Percentiles rank a stretch among this genome's conserved stretches.
Evolutionary conservation across 352 stramenopile genomes (phyloP).

Genomic region (Globisporangium sylvaticum): DNA sequence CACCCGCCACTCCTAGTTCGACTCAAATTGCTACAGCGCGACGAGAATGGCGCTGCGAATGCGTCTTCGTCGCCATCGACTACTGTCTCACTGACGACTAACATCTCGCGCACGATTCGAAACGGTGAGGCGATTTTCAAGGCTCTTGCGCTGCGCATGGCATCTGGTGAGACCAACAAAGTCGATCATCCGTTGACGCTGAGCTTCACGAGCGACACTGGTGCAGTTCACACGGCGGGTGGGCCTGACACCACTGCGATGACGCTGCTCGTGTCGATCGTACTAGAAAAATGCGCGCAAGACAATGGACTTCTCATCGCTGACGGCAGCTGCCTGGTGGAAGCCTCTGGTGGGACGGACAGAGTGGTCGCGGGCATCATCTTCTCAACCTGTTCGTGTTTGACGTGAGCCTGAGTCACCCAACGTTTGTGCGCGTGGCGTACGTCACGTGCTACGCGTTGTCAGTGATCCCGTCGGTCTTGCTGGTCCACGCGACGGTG

Average conservation of each 20-base stretch:
- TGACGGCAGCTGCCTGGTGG: slow-evolving; percentile 16
- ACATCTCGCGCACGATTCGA: slow-evolving; percentile 7
- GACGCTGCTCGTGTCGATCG: slow-evolving; percentile 1
- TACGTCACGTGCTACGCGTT: slow-evolving; percentile 21
- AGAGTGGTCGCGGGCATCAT: slow-evolving; percentile 15
- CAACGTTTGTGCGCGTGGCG: slow-evolving; percentile 13
- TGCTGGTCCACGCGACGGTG: slow-evolving; percentile 16
- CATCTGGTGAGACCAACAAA: not conserved
- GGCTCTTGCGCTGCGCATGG: slow-evolving; percentile 1
- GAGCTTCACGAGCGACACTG: slow-evolving; percentile 6
- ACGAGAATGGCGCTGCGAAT: not conserved
- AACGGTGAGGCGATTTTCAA: slow-evolving; percentile 3
- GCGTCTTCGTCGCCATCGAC: not conserved
- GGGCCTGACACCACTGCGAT: not conserved
- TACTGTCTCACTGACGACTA: not conserved
- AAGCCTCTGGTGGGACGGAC: slow-evolving; percentile 8
- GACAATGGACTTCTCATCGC: slow-evolving; percentile 14
- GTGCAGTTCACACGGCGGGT: not conserved
- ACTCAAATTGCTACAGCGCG: not conserved
- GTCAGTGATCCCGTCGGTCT: slow-evolving; percentile 7
- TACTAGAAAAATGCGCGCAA: slow-evolving; percentile 5
- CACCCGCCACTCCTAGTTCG: not conserved
- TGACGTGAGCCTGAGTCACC: slow-evolving; percentile 15
- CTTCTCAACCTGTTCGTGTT: slow-evolving; percentile 22
- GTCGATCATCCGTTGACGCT: slow-evolving; percentile 1